Conservation (phyloP, 768 basidiomycete species). For the Lactarius trivialis region DNA sequence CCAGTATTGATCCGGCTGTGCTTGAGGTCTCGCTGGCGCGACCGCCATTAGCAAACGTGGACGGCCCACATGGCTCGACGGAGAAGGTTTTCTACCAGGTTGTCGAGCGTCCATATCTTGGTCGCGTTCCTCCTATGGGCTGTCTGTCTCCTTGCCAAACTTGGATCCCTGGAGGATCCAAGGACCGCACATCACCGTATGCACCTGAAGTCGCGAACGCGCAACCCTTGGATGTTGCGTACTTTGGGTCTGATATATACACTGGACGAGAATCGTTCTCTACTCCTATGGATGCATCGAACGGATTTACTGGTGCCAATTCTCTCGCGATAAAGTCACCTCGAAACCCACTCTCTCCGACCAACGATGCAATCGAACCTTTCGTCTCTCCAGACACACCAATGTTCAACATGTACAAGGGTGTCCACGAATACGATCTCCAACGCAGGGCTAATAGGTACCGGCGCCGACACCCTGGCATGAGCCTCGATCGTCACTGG, state of each 20-base stretch:
- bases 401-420: slow-evolving; percentile 57
- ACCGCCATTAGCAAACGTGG: background rate
- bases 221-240: background rate
- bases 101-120: slow-evolving; percentile 1
- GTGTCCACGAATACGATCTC: slow-evolving; percentile 49
- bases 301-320: background rate
- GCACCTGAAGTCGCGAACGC: background rate
- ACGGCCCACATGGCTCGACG: background rate
- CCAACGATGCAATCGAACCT: background rate
- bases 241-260: background rate
- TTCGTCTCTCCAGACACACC: slow-evolving; percentile 32
- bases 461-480: slow-evolving; percentile 45
- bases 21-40: background rate
- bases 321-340: background rate
- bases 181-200: background rate
- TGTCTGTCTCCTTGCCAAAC: slow-evolving; percentile 9
- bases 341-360: background rate
- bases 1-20: background rate
- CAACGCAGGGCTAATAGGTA: slow-evolving; percentile 50
- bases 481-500: slow-evolving; percentile 60
- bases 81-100: background rate
- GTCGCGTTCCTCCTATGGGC: background rate
- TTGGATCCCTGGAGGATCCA: background rate
- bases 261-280: background rate
- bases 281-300: background rate